These are phyloP conservation scores for Bryoglossum gracile DNA, from an alignment of 495 filamentous ascomycete genomes.

Conservation along the genomic window DNA sequence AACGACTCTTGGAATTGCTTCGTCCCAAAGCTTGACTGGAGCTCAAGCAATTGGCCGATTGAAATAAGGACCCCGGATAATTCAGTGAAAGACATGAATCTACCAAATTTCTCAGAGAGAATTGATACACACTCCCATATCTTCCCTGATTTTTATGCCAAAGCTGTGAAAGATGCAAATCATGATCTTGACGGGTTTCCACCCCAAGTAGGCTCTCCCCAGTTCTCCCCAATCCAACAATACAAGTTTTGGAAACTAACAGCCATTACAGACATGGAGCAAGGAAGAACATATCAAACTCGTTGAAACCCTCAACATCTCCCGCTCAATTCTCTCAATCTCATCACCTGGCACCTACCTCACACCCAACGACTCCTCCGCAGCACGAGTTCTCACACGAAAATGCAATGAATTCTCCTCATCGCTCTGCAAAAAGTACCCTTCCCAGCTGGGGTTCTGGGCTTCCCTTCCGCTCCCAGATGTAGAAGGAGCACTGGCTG, in stretches of 20 bases:
- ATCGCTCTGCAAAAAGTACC: slow-evolving; percentile 30
- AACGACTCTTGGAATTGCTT: no score
- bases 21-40: no score
- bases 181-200: slow-evolving; percentile 40
- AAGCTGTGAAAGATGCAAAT: neutral
- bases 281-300: slow-evolving; percentile 35
- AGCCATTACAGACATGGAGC: slow-evolving; percentile 33
- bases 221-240: neutral
- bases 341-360: slow-evolving; percentile 43
- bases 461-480: slow-evolving; percentile 45
- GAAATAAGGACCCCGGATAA: neutral
- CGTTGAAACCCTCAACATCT: slow-evolving; percentile 39
- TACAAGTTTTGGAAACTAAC: neutral
- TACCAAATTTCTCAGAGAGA: neutral
- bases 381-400: slow-evolving; percentile 29
- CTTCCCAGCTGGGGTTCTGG: slow-evolving; percentile 39
- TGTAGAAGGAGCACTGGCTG: slow-evolving; percentile 33
- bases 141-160: neutral
- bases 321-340: slow-evolving; percentile 44
- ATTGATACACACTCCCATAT: slow-evolving; percentile 9
- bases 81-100: neutral
- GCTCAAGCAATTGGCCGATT: no score
- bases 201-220: slow-evolving; percentile 30
- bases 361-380: slow-evolving; percentile 23
- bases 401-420: slow-evolving; percentile 35